Evolutionary conservation across 768 basidiomycete species (phyloP).

Genomic region (Boletus eberwhitei): DNA sequence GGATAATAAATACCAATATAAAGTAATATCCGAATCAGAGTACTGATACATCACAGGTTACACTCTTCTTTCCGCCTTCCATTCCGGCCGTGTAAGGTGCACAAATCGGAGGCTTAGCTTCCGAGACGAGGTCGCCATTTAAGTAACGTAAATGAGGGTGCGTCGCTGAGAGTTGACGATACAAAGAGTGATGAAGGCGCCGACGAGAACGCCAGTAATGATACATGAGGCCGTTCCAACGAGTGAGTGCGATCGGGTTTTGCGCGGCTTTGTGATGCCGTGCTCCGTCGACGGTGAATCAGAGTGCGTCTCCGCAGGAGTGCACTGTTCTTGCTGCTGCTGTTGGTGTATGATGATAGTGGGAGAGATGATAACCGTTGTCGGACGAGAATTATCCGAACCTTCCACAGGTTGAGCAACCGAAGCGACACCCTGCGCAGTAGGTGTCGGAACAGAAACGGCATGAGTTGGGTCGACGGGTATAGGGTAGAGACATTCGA

Average conservation of each 20-base stretch:
- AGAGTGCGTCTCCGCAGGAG: conserved; percentile 10
- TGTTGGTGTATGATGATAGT: conserved; percentile 28
- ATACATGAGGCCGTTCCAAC: conserved; percentile 43
- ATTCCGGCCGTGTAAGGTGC: neutral
- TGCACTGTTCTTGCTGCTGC: conserved; percentile 14
- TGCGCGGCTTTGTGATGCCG: conserved; percentile 13
- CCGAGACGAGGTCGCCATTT: neutral
- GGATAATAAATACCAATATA: conserved; percentile 29
- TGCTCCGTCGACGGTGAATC: conserved; percentile 8
- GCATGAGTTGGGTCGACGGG: neutral
- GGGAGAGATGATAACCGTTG: conserved; percentile 22
- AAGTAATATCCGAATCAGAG: conserved; percentile 14
- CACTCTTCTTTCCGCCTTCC: conserved; percentile 2
- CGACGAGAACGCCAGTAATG: conserved; percentile 58
- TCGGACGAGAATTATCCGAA: conserved; percentile 3
- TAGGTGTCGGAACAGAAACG: neutral
- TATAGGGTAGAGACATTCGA: conserved; percentile 15
- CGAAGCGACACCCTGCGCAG: conserved; percentile 5
- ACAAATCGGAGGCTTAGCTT: neutral
- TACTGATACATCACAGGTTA: conserved; percentile 21
- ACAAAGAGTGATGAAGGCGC: conserved; percentile 54
- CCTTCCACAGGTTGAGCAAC: conserved; percentile 1
- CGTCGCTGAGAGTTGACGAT: conserved; percentile 46
- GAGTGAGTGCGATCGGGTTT: conserved; percentile 23
- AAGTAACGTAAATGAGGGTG: conserved; percentile 41